Percentiles rank a stretch among this genome's conserved stretches.
phyloP scores from a whole-genome alignment of 176 grass and related monocot species.

The Cymbopogon citratus region DNA sequence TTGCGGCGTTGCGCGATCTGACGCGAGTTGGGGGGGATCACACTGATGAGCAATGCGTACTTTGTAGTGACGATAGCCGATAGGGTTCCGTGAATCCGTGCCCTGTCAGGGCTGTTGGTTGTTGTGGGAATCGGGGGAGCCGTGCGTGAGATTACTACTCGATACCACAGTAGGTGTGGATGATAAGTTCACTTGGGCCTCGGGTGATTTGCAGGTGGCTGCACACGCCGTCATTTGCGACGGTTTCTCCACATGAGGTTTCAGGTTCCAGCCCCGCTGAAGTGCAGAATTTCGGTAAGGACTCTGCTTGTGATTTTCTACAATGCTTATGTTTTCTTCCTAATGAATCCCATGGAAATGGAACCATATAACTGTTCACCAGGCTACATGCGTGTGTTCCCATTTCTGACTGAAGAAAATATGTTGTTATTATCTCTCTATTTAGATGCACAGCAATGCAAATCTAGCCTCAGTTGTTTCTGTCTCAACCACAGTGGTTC shows the following conservation, averaged over 20 bases:
- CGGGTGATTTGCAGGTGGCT: conserved; percentile 49
- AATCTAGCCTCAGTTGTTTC: background rate
- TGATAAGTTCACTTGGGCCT: background rate
- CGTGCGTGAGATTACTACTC: background rate
- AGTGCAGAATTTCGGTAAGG: conserved; percentile 83
- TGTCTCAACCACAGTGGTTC: conserved; percentile 20
- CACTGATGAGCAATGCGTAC: background rate
- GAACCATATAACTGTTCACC: background rate
- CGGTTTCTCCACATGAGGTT: conserved; percentile 59
- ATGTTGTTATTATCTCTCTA: background rate
- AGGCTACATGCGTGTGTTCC: background rate
- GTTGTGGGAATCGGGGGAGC: background rate
- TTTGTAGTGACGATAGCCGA: background rate
- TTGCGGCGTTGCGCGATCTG: background rate
- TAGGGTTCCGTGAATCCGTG: conserved; percentile 4
- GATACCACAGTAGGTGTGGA: background rate
- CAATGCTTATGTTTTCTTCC: background rate
- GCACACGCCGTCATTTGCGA: conserved; percentile 79
- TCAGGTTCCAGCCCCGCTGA: conserved; percentile 69
- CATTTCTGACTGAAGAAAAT: background rate
- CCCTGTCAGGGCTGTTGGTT: background rate
- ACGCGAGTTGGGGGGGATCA: background rate
- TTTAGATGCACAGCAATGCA: background rate
- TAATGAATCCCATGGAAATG: background rate
- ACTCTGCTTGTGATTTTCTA: background rate